phyloP scores from a whole-genome alignment of 495 filamentous ascomycete genomes.

The Trichoderma gamsii region DNA sequence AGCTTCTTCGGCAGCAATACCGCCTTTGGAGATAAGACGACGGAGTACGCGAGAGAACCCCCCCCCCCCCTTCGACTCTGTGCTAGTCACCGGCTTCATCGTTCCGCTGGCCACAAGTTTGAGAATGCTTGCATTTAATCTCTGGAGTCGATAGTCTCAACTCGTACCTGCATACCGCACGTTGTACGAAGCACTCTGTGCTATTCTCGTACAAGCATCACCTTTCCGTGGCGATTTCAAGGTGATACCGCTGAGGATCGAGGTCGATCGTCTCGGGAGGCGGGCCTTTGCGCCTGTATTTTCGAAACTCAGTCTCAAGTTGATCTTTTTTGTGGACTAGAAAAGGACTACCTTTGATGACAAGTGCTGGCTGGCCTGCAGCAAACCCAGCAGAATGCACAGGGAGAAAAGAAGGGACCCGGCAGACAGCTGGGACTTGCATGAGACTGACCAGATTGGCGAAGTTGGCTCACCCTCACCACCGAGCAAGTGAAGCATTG shows the following conservation, averaged over 20 bases:
- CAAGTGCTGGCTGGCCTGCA: background rate
- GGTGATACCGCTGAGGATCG: background rate
- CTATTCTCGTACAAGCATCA: background rate
- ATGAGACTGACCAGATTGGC: slow-evolving; percentile 5
- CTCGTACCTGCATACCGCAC: background rate
- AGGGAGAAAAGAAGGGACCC: background rate
- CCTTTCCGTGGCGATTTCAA: background rate
- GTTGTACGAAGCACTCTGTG: too few relatives aligned
- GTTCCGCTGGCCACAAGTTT: background rate
- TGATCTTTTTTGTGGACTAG: background rate
- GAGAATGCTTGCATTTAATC: slow-evolving; percentile 1
- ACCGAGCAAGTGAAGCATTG: background rate
- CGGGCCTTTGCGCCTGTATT: background rate
- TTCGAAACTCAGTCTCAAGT: background rate
- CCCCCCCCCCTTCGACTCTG: background rate
- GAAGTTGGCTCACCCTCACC: background rate
- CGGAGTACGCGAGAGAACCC: background rate
- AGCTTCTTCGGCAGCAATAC: slow-evolving; percentile 4
- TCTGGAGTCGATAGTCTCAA: background rate
- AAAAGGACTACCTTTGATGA: background rate
- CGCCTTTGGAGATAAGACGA: background rate
- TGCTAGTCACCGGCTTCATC: slow-evolving; percentile 2
- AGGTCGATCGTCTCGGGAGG: slow-evolving; percentile 4
- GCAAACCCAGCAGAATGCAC: background rate
- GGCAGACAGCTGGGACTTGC: background rate